Conservation (phyloP, 2,329 filamentous ascomycete species). For the Nannizzia gypsea region DNA sequence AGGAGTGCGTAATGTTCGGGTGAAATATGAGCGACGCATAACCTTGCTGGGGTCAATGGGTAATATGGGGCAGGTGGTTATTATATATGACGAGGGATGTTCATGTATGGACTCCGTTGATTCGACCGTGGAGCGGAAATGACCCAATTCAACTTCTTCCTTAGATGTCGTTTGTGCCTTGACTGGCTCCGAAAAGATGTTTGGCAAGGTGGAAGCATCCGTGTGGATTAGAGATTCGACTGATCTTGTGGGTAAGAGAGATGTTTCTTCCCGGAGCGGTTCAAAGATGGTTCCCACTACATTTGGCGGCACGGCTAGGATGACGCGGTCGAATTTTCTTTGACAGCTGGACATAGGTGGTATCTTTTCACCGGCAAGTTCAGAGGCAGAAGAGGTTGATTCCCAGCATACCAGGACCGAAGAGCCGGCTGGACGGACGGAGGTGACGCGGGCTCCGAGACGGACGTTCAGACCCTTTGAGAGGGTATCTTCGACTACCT, state of each 20-base stretch:
- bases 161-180: not conserved
- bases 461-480: slow-evolving; percentile 32
- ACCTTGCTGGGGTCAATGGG: slow-evolving; percentile 29
- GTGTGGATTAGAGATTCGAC: slow-evolving; percentile 41
- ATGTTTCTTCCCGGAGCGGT: slow-evolving; percentile 30
- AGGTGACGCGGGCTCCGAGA: slow-evolving; percentile 24
- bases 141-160: slow-evolving; percentile 23
- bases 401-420: slow-evolving; percentile 17
- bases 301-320: slow-evolving; percentile 46
- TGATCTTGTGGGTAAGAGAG: slow-evolving; percentile 37
- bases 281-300: slow-evolving; percentile 40
- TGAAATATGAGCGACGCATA: slow-evolving; percentile 40
- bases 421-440: slow-evolving; percentile 13
- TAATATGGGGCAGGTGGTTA: slow-evolving; percentile 42
- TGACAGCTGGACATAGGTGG: slow-evolving; percentile 3
- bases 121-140: slow-evolving; percentile 25
- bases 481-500: slow-evolving; percentile 39
- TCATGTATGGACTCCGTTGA: slow-evolving; percentile 44
- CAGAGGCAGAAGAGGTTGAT: slow-evolving; percentile 10
- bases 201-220: slow-evolving; percentile 17
- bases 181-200: not conserved
- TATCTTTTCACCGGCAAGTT: not conserved
- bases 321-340: slow-evolving; percentile 40
- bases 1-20: slow-evolving; percentile 41
- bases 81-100: slow-evolving; percentile 39